Evolutionary conservation across 768 basidiomycete species (phyloP).

Genomic region (Tulasnella sp.): DNA sequence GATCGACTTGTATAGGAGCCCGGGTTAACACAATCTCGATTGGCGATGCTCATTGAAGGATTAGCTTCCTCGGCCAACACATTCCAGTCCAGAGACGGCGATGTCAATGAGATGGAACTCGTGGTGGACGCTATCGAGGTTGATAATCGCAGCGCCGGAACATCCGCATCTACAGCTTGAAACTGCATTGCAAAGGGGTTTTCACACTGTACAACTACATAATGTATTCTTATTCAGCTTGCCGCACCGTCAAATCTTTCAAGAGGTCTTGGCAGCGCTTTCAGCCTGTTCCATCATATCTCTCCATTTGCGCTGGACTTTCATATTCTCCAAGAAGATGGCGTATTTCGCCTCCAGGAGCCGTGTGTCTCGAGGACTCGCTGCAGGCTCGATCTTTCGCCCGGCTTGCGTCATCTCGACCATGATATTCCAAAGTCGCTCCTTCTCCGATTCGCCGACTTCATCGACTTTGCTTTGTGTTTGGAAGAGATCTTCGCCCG

Average conservation of each 20-base stretch:
- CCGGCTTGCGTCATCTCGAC: slow-evolving; percentile 91
- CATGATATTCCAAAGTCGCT: slow-evolving; percentile 87
- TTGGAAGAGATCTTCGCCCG: slow-evolving; percentile 26
- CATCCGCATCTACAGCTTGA: neutral
- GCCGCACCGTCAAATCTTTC: too few relatives aligned
- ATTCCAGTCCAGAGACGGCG: slow-evolving; percentile 30
- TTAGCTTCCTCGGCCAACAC: slow-evolving; percentile 68
- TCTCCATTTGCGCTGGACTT: slow-evolving; percentile 83
- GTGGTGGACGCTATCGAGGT: slow-evolving; percentile 32
- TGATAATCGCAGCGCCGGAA: neutral
- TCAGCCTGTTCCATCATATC: slow-evolving; percentile 49
- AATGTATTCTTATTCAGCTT: neutral
- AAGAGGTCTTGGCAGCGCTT: neutral
- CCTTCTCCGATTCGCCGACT: slow-evolving; percentile 38
- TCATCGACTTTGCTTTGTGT: slow-evolving; percentile 28
- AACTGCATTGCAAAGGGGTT: neutral
- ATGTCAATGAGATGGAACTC: slow-evolving; percentile 64
- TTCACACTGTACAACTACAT: neutral
- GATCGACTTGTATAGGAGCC: slow-evolving; percentile 37
- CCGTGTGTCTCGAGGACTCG: slow-evolving; percentile 50
- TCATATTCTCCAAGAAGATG: slow-evolving; percentile 81
- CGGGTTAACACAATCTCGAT: slow-evolving; percentile 51
- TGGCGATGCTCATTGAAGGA: slow-evolving; percentile 70
- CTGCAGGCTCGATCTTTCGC: slow-evolving; percentile 52
- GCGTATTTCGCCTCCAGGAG: slow-evolving; percentile 85